Base-by-base conservation (phyloP, 176 grass and related monocot genomes). In the Cenchrus americanus region DNA sequence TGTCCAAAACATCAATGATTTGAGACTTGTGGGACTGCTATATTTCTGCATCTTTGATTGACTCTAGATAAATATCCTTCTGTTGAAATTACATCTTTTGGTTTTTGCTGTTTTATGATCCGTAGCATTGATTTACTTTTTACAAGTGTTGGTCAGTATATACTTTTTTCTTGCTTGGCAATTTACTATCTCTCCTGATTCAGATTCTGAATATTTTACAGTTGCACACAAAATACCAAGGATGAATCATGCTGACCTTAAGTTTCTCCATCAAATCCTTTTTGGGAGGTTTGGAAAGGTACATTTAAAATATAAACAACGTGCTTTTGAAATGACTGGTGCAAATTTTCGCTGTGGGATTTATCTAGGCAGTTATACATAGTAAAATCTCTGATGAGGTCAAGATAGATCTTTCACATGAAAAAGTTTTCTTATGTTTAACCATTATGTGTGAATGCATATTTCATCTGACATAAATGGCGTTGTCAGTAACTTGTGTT, bases 281-380 rank as follows among this genome's bases (percentile, higher is more conserved):
- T 98, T 95, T 77, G 96, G 96, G 73, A 89, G 96, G 71, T 85
- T 61, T 81, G 93, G 91, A 77, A 98, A 90, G 96, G 96, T 95
- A 66, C 71, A 32, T 61, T 61, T 76, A 37, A 37, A 37, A 37
- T 37, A 37, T 37, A 37, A 37, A 37, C 34, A 37, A 37, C 4
- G 34, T 37, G 34, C 34, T 4, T 37, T 37, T 37, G 34, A 37
- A 37, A 37, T 37, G 34, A 37, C 34, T 37, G 34, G 34, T 37
- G 34, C 34, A 37, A 75, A 32, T 61, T 46, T 76, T 17, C 22
- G 19, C 22, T 82, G 4, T 69, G 74, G 8, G 64, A 69, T 72
- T 70, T 76, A 70, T 37, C 5, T 27, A 75, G 8, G 32, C 58
- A 26, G 42, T 63, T 78, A 34, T 9, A 65, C 3, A 65, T 24